Evolutionary conservation across 805 yeast species (phyloP), one percentile per base, ranked within the genome.

Genomic region (Lachancea waltii): DNA sequence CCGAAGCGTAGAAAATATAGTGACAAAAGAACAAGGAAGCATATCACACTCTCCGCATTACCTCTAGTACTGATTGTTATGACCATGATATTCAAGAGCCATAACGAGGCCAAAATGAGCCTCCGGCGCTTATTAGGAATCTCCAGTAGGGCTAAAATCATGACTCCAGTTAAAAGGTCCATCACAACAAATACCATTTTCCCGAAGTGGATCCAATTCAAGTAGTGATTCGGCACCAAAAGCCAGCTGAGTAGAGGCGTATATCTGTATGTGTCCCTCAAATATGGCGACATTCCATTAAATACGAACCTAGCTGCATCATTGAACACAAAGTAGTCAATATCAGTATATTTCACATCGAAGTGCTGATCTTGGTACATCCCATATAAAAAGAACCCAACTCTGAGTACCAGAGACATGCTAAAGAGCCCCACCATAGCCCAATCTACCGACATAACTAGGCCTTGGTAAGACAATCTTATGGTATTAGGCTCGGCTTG

Each of bases 21-120:
- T 29, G 79, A 63, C 6, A 70, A 54, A 70, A 86, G 73, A 3
- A 87, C 72, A 47, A 90, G 64, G 22, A 85, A 87, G 2, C 94
- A 85, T 32, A 92, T 60, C 1, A 92, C 69, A 44, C 96, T 87
- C 54, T 92, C 98, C 0, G 95, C 82, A 19, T 92, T 84, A 1
- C 98, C 98, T 32, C 98, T 69, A 0, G 97, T 86, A 47, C 90
- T 79, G 34, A 92, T 92, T 1, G 95, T 86, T 22, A 81, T 76
- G 0, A 89, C 97, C 92, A 92, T 84, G 11, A 98, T 97, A 56
- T 92, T 92, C 48, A 86, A 67, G 14, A 92, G 67, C 97, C 97
- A 92, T 4, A 90, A 63, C 2, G 81, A 60, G 9, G 79, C 59
- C 29, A 78, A 65, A 5, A 66, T 46, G 9, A 71, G 41, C n/a